A percentile compares a stretch with the other conserved stretches of the same genome.
Evolutionary conservation across 495 filamentous ascomycete species (phyloP).

Genomic region (Podospora pseudocomata): DNA sequence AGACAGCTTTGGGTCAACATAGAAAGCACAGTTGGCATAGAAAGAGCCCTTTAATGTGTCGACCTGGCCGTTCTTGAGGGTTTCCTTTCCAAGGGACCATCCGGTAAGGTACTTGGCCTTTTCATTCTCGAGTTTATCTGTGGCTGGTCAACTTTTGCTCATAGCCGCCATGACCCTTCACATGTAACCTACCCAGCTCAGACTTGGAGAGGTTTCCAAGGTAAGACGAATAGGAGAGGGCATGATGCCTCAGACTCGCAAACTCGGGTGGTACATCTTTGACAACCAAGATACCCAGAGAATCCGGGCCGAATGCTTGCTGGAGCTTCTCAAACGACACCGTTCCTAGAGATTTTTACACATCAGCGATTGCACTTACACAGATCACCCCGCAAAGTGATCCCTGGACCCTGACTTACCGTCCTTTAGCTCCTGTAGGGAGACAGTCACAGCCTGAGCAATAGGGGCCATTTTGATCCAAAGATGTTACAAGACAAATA

Average conservation of each 20-base stretch:
- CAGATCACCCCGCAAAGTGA: neutral
- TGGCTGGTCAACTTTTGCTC: neutral
- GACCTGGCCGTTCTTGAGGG: constrained; percentile 81
- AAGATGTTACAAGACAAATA: neutral
- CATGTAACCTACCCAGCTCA: constrained; percentile 59
- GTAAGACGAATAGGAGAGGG: constrained; percentile 84
- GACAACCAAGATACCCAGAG: constrained; percentile 89
- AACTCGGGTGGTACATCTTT: constrained; percentile 75
- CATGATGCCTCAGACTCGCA: constrained; percentile 58
- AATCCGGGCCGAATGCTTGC: constrained; percentile 85
- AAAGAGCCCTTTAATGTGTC: constrained; percentile 94
- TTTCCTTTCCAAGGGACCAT: constrained; percentile 88
- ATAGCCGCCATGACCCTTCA: neutral
- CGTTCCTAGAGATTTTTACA: constrained; percentile 43
- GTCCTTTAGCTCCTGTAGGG: constrained; percentile 49
- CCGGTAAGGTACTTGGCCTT: constrained; percentile 62
- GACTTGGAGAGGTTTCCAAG: constrained; percentile 74
- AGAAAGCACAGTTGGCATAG: constrained; percentile 96
- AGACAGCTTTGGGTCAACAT: constrained; percentile 62
- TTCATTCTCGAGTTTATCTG: constrained; percentile 61
- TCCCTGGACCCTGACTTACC: constrained; percentile 31
- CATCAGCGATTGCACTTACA: constrained; percentile 17
- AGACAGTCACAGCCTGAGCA: constrained; percentile 50
- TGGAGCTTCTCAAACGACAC: constrained; percentile 71
- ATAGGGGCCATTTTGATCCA: constrained; percentile 37